Conservation (phyloP, 1,284 basidiomycete genomes). For the Sanguinoderma infundibulare region DNA sequence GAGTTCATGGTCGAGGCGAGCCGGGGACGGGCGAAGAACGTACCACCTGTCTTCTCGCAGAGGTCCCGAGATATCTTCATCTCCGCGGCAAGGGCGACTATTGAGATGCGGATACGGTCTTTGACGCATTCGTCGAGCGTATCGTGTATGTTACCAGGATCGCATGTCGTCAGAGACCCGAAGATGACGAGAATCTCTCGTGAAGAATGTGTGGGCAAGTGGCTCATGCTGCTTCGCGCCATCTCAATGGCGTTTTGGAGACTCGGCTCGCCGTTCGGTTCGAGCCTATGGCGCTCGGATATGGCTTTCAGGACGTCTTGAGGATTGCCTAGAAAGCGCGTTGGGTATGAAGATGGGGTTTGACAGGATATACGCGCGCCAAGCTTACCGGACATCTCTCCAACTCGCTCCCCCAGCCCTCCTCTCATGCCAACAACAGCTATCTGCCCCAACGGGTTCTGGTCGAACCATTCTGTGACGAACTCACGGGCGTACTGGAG, state of each 20-base stretch:
- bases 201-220: conserved; percentile 94
- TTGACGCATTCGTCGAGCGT: conserved; percentile 84
- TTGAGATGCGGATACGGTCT: conserved; percentile 87
- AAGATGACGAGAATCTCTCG: conserved; percentile 94
- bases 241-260: conserved; percentile 97
- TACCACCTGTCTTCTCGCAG: conserved; percentile 87
- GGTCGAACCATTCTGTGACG: conserved; percentile 97
- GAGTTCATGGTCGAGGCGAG: conserved; percentile 12
- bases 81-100: conserved; percentile 93
- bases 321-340: conserved; percentile 76
- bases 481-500: conserved; percentile 92
- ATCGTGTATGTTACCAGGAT: conserved; percentile 96
- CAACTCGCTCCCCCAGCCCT: conserved; percentile 85
- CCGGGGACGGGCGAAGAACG: conserved; percentile 28
- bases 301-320: conserved; percentile 90
- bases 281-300: conserved; percentile 85
- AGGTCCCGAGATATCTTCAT: conserved; percentile 97
- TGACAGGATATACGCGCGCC: conserved; percentile 1
- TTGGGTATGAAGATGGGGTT: conserved; percentile 34
- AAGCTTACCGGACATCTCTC: conserved; percentile 84
- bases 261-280: conserved; percentile 92
- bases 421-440: conserved; percentile 92
- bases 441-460: conserved; percentile 98
- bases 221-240: conserved; percentile 91
- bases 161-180: conserved; percentile 94